Evolutionary conservation across 768 basidiomycete genomes (phyloP), one percentile per base, ranked within the genome.

Genomic region (Clavaria fumosa): DNA sequence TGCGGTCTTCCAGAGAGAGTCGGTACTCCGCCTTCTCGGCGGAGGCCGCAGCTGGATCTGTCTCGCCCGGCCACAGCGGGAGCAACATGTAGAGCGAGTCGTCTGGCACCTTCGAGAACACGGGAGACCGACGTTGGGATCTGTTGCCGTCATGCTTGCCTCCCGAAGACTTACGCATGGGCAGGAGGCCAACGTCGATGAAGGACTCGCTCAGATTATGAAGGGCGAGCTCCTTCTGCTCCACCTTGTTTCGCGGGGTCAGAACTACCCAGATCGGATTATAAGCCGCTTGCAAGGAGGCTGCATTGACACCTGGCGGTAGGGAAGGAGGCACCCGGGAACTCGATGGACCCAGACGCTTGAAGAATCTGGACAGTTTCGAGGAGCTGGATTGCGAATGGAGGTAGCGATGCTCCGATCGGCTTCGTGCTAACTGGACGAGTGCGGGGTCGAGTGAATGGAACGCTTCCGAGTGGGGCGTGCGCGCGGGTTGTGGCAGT

Each of bases 1-100:
- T 69, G 1, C 79, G 67, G 21, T 72, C 61, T 37, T 70, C 64
- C 26, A 69, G 51, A 9, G 67, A 61, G 22, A 56, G 47, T 53
- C 57, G 37, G 49, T 42, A 46, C 50, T 50, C 40, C 42, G 41
- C 33, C 7, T 37, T 38, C 5, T 11, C 22, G 2, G 50, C 43
- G 31, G 61, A 57, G 22, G 50, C 47, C n/a, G n/a, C n/a, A n/a
- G n/a, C n/a, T 0, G 67, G 50, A 52, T 81, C 80, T 1, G 72
- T 80, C 45, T 80, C 77, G 12, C 75, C 69, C 6, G 78, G 73
- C 82, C 83, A 88, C n/a, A 88, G 62, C 11, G 84, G 84, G 12
- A 88, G 62, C 18, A 85, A 66, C 84, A 88, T 86, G 52, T 78
- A 83, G 36, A 85, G 60, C 17, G 72, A 70, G 10, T 85, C 80